A percentile compares a stretch with the other conserved stretches of the same genome.
Conservation (phyloP, 2,329 filamentous ascomycete species). For the Colletotrichum cereale region DNA sequence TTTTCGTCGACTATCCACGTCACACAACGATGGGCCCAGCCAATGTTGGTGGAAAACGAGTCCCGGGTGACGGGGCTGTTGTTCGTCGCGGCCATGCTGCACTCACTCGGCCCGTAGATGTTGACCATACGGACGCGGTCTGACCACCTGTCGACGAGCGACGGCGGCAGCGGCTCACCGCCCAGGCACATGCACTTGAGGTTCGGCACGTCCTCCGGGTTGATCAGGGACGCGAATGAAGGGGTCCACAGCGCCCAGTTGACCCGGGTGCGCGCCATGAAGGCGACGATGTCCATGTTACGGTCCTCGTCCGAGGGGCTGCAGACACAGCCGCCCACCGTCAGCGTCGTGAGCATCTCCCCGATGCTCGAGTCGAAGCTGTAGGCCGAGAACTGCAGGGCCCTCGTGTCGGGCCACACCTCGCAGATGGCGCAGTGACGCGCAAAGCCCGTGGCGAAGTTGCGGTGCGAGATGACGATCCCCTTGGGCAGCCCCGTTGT, state of each 20-base stretch:
- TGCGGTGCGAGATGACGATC: conserved; percentile 7
- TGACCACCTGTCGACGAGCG: conserved; percentile 42
- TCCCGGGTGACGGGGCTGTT: background rate
- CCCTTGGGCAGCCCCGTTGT: background rate
- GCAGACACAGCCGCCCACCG: conserved; percentile 70
- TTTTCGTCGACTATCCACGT: background rate
- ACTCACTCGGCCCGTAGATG: conserved; percentile 46
- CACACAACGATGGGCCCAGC: background rate
- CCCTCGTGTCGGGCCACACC: conserved; percentile 43
- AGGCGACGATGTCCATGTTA: conserved; percentile 61
- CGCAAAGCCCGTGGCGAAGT: background rate
- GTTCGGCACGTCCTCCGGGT: conserved; percentile 51
- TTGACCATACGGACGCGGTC: conserved; percentile 41
- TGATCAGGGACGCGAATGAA: conserved; percentile 62
- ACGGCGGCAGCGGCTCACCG: conserved; percentile 44
- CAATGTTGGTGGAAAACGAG: background rate
- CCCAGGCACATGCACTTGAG: conserved; percentile 51
- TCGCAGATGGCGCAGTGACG: background rate
- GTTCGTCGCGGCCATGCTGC: conserved; percentile 7
- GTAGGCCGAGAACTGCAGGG: conserved; percentile 62
- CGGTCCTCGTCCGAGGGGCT: conserved; percentile 64
- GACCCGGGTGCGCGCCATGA: conserved; percentile 62
- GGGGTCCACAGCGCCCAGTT: conserved; percentile 69
- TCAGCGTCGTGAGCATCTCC: conserved; percentile 64
- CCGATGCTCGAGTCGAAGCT: conserved; percentile 65